Conservation (phyloP, 108 stramenopile species). For the Conticribra guillardii region DNA sequence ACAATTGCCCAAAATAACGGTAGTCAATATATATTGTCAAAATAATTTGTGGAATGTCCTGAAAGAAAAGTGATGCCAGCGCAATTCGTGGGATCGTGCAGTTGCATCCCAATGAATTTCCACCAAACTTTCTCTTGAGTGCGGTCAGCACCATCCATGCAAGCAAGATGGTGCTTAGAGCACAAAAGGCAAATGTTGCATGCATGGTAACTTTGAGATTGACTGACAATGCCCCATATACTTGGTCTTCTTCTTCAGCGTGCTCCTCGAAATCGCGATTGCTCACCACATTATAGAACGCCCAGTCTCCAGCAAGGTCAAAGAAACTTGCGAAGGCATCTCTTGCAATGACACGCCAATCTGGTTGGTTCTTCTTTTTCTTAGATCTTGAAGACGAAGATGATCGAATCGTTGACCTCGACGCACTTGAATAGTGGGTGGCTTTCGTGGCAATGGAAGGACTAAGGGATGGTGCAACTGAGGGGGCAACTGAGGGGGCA, state of each 20-base stretch:
- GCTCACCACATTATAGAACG: slow-evolving; percentile 8
- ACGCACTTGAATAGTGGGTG: slow-evolving; percentile 8
- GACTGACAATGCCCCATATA: not conserved
- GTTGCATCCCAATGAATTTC: slow-evolving; percentile 37
- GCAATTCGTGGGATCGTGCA: slow-evolving; percentile 31
- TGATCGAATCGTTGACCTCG: not conserved
- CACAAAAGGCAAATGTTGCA: slow-evolving; percentile 25
- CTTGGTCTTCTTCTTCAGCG: not conserved
- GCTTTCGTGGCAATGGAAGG: slow-evolving; percentile 9
- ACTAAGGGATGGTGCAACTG: too few species aligned
- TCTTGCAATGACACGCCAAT: slow-evolving; percentile 16
- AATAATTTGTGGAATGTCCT: slow-evolving; percentile 41
- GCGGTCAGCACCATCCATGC: slow-evolving; percentile 27
- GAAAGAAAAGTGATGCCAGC: slow-evolving; percentile 13
- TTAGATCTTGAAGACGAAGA: slow-evolving; percentile 1
- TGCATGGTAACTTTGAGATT: slow-evolving; percentile 7
- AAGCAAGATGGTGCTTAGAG: slow-evolving; percentile 12
- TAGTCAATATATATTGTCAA: slow-evolving; percentile 28
- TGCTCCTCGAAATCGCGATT: slow-evolving; percentile 17
- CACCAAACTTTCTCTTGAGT: slow-evolving; percentile 5
- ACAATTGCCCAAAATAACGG: slow-evolving; percentile 2
- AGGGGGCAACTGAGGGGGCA: too few species aligned
- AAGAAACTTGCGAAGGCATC: slow-evolving; percentile 22
- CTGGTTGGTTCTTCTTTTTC: slow-evolving; percentile 5
- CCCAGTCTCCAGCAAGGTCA: slow-evolving; percentile 28